Evolutionary conservation across 192 early-diverging fungal species (phyloP).

Genomic region (Linnemannia elongata): DNA sequence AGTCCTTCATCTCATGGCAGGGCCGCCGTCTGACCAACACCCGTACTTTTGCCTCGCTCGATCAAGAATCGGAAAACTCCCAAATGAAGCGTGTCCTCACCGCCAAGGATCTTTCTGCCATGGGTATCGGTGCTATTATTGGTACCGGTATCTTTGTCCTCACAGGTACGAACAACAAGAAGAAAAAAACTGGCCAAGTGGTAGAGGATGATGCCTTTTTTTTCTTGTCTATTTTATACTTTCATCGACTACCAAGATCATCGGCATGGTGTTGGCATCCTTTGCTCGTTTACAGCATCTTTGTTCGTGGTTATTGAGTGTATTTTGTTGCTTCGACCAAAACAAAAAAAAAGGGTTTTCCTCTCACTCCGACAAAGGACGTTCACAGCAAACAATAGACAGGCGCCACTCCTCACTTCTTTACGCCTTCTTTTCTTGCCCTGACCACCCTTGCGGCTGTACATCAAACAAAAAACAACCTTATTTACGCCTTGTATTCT

Average conservation of each 20-base stretch:
- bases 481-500: not conserved
- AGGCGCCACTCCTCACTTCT: not conserved
- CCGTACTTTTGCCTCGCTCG: conserved; percentile 44
- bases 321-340: not conserved
- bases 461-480: not conserved
- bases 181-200: not conserved
- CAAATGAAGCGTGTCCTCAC: conserved; percentile 68
- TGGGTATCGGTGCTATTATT: conserved; percentile 84
- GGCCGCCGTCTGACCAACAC: conserved; percentile 45
- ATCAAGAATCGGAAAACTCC: conserved; percentile 57
- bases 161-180: conserved; percentile 60
- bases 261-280: not conserved
- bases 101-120: conserved; percentile 70
- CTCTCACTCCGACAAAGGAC: not conserved
- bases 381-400: not conserved
- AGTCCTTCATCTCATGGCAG: conserved; percentile 25
- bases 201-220: not conserved
- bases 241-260: not conserved
- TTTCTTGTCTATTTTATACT: not conserved
- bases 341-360: not conserved
- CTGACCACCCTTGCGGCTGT: not conserved
- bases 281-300: not conserved
- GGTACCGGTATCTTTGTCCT: conserved; percentile 89
- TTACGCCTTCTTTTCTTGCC: not conserved
- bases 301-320: not conserved